These are phyloP conservation scores for Nakazawaea ernobii DNA, from an alignment of 805 yeast species.

Conservation along the genomic window DNA sequence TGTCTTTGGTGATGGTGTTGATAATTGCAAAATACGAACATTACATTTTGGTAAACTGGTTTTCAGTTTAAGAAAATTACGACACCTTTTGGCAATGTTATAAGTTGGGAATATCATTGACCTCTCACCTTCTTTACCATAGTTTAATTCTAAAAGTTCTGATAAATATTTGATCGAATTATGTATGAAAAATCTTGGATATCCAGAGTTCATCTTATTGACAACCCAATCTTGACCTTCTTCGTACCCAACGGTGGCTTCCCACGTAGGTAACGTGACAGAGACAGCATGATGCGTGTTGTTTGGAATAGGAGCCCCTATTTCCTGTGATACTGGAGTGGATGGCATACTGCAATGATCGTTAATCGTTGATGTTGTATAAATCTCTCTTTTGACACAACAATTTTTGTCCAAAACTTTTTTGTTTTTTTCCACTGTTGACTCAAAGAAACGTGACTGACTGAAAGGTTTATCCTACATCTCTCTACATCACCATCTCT, in stretches of 20 bases:
- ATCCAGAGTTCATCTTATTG: slow-evolving; percentile 74
- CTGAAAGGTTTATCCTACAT: too few relatives aligned
- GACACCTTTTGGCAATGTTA: slow-evolving; percentile 74
- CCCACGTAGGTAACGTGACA: slow-evolving; percentile 94
- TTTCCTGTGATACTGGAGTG: slow-evolving; percentile 30
- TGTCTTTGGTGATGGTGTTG: slow-evolving; percentile 60
- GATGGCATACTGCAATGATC: neutral
- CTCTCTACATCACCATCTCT: too few relatives aligned
- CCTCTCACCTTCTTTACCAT: slow-evolving; percentile 74
- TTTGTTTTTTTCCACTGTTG: too few relatives aligned
- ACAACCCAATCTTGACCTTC: slow-evolving; percentile 84
- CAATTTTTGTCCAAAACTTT: too few relatives aligned
- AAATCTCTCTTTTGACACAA: too few relatives aligned
- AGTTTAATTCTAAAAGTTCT: slow-evolving; percentile 51
- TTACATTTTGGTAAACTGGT: slow-evolving; percentile 27
- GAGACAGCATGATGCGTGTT: slow-evolving; percentile 91
- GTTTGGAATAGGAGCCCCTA: slow-evolving; percentile 86
- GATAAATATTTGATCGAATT: slow-evolving; percentile 52
- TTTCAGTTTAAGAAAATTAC: slow-evolving; percentile 62
- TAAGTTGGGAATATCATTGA: slow-evolving; percentile 76
- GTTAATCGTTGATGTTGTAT: too few relatives aligned
- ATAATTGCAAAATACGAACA: slow-evolving; percentile 65
- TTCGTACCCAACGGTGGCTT: slow-evolving; percentile 86
- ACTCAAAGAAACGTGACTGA: too few relatives aligned
- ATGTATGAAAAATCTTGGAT: slow-evolving; percentile 81